phyloP scores from a whole-genome alignment of 176 grass and related monocot genomes.

The Musa acuminata region DNA sequence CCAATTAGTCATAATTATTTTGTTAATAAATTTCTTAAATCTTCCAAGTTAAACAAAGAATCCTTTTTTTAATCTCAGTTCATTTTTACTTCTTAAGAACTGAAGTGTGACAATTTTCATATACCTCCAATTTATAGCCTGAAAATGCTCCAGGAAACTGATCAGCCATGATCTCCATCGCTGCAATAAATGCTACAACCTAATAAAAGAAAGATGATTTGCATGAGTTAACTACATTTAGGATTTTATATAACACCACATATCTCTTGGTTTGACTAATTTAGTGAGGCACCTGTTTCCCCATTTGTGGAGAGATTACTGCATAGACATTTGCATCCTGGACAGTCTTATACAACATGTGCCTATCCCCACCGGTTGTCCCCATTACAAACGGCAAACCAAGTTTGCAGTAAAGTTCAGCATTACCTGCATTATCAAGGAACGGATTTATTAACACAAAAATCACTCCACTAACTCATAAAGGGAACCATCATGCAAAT shows the following conservation, averaged over 20 bases:
- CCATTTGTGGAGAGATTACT: slow-evolving; percentile 93
- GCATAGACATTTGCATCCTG: slow-evolving; percentile 67
- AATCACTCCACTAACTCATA: not conserved
- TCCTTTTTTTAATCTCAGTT: no score
- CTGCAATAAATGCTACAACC: slow-evolving; percentile 81
- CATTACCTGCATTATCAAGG: slow-evolving; percentile 44
- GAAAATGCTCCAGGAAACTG: slow-evolving; percentile 73
- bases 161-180: slow-evolving; percentile 55
- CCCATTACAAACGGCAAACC: slow-evolving; percentile 96
- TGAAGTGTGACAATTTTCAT: not conserved
- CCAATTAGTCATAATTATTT: no score
- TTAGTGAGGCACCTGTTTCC: slow-evolving; percentile 42
- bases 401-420: slow-evolving; percentile 82
- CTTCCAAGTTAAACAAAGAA: no score
- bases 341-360: slow-evolving; percentile 60
- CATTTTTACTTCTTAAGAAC: no score
- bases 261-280: not conserved
- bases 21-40: no score
- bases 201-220: slow-evolving; percentile 19
- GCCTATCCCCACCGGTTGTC: slow-evolving; percentile 71
- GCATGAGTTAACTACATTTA: not conserved
- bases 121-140: slow-evolving; percentile 57
- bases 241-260: not conserved
- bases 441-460: not conserved
- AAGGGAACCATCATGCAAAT: not conserved